These are phyloP conservation scores for Scleroderma bovista DNA, from an alignment of 768 basidiomycete genomes.

Conservation along the genomic window DNA sequence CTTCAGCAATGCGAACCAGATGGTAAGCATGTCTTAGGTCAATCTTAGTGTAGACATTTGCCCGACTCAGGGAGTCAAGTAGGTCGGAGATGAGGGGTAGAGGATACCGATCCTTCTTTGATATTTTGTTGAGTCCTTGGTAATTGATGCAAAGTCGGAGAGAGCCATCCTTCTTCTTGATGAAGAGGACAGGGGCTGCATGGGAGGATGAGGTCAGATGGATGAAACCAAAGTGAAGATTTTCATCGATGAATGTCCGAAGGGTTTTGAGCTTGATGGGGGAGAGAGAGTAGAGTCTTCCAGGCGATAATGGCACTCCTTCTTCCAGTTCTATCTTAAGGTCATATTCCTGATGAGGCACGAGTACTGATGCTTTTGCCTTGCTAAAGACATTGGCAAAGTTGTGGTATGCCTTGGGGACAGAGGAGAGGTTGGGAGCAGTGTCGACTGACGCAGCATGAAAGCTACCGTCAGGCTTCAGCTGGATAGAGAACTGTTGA, in stretches of 20 bases:
- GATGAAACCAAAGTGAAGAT: constrained; percentile 19
- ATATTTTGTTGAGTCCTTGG: constrained; percentile 24
- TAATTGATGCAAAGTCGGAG: constrained; percentile 28
- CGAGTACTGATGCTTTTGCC: no score
- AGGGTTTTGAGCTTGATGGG: constrained; percentile 29
- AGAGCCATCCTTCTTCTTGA: constrained; percentile 18
- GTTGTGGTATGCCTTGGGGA: no score
- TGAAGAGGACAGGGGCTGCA: constrained; percentile 2
- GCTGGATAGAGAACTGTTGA: no score
- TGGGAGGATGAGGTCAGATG: neutral
- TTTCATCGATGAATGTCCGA: constrained; percentile 30
- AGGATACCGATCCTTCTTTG: constrained; percentile 24
- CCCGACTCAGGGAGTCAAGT: neutral
- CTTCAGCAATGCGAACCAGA: constrained; percentile 3
- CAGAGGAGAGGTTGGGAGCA: no score
- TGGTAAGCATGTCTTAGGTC: constrained; percentile 3
- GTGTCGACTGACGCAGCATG: no score
- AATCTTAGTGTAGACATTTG: constrained; percentile 26
- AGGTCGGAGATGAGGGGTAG: constrained; percentile 17
- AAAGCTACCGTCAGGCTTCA: no score
- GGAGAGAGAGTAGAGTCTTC: constrained; percentile 33
- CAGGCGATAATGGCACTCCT: constrained; percentile 18
- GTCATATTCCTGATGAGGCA: constrained; percentile 24
- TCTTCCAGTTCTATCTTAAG: constrained; percentile 30
- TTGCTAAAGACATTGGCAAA: no score